Evolutionary conservation across 768 basidiomycete genomes (phyloP).

Genomic region (Boletus vermiculosoides): DNA sequence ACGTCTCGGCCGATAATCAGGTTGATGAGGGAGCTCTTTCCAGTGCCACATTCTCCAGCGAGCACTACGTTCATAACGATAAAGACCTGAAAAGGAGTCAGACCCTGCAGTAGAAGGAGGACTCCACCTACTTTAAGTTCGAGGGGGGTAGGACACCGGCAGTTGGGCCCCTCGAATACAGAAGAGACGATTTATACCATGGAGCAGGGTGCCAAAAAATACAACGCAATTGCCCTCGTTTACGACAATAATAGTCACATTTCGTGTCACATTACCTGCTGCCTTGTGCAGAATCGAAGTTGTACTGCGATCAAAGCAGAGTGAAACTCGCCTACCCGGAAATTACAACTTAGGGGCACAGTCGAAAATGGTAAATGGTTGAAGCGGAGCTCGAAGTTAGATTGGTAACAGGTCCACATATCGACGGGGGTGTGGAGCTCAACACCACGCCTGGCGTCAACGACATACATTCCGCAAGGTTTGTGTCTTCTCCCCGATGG

Average conservation of each 20-base stretch:
- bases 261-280: neutral
- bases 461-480: conserved; percentile 25
- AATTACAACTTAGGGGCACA: conserved; percentile 9
- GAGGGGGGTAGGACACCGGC: neutral
- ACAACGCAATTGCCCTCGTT: neutral
- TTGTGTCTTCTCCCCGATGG: conserved; percentile 10
- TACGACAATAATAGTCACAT: neutral
- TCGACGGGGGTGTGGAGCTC: conserved; percentile 12
- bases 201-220: neutral
- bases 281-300: conserved; percentile 3
- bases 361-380: conserved; percentile 12
- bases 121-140: neutral
- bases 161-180: neutral
- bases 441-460: conserved; percentile 18
- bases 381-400: conserved; percentile 25
- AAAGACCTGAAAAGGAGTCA: conserved; percentile 6
- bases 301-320: neutral
- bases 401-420: conserved; percentile 11
- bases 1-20: conserved; percentile 12
- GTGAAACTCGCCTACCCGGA: neutral
- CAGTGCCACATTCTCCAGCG: conserved; percentile 23
- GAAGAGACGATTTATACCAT: conserved; percentile 8
- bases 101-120: neutral
- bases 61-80: conserved; percentile 23
- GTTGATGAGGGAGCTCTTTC: conserved; percentile 30